A percentile compares a stretch with the other conserved stretches of the same genome.
These are phyloP conservation scores for Hanseniaspora clermontiae DNA, from an alignment of 805 yeast species.

Conservation along the genomic window DNA sequence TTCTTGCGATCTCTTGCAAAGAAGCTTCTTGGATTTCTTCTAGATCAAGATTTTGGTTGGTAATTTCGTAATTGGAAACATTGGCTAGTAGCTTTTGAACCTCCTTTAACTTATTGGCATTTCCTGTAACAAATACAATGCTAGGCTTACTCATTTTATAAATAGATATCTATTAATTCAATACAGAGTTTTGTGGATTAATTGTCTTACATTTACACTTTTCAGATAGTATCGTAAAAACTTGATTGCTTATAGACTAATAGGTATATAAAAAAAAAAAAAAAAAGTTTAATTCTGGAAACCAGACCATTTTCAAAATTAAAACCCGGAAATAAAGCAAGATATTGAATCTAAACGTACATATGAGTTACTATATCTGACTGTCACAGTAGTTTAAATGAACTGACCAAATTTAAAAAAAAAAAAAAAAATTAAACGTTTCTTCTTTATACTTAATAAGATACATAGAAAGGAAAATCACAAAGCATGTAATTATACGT, in stretches of 20 bases:
- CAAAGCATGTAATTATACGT: background rate
- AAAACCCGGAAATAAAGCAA: background rate
- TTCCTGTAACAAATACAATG: slow-evolving; percentile 75
- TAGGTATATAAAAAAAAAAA: too few species aligned
- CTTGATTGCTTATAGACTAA: too few species aligned
- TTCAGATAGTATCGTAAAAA: too few species aligned
- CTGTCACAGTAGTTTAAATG: too few species aligned
- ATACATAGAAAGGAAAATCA: background rate
- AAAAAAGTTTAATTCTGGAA: too few species aligned
- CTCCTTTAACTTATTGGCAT: slow-evolving; percentile 75
- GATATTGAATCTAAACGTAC: too few species aligned
- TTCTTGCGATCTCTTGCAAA: slow-evolving; percentile 64
- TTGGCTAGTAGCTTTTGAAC: slow-evolving; percentile 55
- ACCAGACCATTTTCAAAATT: too few species aligned
- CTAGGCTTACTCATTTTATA: slow-evolving; percentile 12
- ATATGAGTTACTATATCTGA: too few species aligned
- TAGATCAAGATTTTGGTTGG: slow-evolving; percentile 60
- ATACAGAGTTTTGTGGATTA: too few species aligned
- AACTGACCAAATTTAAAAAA: too few species aligned
- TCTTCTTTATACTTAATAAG: background rate
- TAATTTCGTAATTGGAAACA: slow-evolving; percentile 29
- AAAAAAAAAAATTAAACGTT: too few species aligned
- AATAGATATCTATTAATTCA: background rate
- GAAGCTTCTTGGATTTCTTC: slow-evolving; percentile 84
- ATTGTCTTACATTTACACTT: too few species aligned